Base-by-base conservation (phyloP, 495 filamentous ascomycete genomes). In the Penicillium soppii region DNA sequence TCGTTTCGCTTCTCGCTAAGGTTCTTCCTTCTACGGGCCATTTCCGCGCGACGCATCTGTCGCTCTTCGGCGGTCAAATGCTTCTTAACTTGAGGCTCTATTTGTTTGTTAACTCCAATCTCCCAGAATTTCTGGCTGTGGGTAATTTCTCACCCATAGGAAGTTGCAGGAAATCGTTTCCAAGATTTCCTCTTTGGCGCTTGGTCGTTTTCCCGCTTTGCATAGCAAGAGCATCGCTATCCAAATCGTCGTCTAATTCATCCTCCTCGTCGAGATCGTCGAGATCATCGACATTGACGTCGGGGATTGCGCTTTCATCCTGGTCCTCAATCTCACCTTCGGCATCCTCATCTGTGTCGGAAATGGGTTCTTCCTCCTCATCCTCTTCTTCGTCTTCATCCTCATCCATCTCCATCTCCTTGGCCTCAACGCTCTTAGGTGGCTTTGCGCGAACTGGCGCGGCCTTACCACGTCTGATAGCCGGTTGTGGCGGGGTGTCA, bases 1-100 rank as follows among this genome's bases (percentile, higher is more conserved):
- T 98, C 95, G 50, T 96, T 94, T 21, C 94, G 88, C 77, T 97
- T 96, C 65, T 97, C 94, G 56, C 88, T 94, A n/a, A 98, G 80
- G 57, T 97, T 97, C 67, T 96, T 95, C 43, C 94, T 76, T 26
- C 94, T 86, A 15, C 94, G 80, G 21, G 94, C 94, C 94, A 98
- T 98, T 68, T 98, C 94, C 6, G 90, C 88, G 35, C 94, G 82
- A 15, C 95, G 85, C 88, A 97, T 96, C 27, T 90, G 90, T 49
- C 95, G 84, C 62, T 98, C 95, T 63, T 97, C 94, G 0, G 90
- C 92, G 1, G 92, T 96, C 33, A 97, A 70, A 60, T 87, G 82
- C 62, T 95, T 95, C 72, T 97, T 97, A 47, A 87, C 88, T 76
- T 95, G 91, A 19, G 92, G 89, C 71, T 95, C 91, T 92, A 71